phyloP scores from a whole-genome alignment of 345 rosid genomes.

The rapeseed (Brassica napus) region DNA sequence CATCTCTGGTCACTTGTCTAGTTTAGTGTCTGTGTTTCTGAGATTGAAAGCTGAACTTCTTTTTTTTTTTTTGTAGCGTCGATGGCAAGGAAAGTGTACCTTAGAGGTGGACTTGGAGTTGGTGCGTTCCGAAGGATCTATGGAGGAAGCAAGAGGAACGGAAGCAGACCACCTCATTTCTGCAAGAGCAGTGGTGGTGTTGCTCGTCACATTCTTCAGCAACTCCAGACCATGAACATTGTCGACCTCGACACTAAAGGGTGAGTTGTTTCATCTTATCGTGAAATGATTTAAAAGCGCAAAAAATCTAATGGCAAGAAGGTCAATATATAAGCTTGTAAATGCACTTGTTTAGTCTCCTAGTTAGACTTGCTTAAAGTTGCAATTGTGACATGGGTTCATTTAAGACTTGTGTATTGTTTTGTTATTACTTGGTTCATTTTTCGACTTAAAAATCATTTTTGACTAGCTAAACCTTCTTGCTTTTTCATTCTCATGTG shows the following conservation, averaged over 20 bases:
- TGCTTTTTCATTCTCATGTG: not conserved
- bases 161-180: conserved; percentile 47
- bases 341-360: not conserved
- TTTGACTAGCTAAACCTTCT: no score
- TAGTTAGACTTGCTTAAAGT: not conserved
- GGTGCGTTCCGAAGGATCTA: conserved; percentile 48
- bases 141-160: conserved; percentile 49
- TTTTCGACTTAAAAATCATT: no score
- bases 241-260: conserved; percentile 43
- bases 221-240: conserved; percentile 46
- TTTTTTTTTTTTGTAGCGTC: conserved; percentile 28
- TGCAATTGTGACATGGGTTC: not conserved
- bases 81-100: conserved; percentile 45
- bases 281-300: no score
- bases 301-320: no score
- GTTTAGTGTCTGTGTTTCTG: not conserved
- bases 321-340: not conserved
- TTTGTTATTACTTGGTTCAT: not conserved
- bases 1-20: not conserved
- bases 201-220: conserved; percentile 50
- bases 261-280: conserved; percentile 21
- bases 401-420: not conserved
- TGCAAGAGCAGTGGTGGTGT: conserved; percentile 47
- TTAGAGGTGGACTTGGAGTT: conserved; percentile 48
- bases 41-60: not conserved